Base-by-base conservation (phyloP, 768 basidiomycete genomes). In the Mycena kentingensis region DNA sequence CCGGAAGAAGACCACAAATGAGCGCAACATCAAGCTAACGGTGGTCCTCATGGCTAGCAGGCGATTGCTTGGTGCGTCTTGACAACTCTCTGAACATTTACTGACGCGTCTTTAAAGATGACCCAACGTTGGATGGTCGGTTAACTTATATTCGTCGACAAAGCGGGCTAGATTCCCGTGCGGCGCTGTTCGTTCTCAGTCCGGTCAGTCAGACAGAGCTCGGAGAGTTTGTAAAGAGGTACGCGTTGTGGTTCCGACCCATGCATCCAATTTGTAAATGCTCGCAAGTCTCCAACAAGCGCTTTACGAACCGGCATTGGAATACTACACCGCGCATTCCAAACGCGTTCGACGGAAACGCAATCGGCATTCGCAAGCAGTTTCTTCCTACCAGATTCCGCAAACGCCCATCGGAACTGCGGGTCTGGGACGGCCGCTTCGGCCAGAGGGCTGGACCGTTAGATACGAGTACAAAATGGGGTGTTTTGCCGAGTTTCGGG, bases 381-480 rank as follows among this genome's bases (percentile, higher is more conserved):
- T 72, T 8, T 74, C 81, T 4, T 67, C 79, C 2, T 82, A 84
- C 58, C 71, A 78, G 4, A 73, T 74, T n/a, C 73, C 82, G 3
- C 60, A 77, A n/a, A 69, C 75, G 19, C 76, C 79, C 3, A 51
- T 78, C 7, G 80, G 77, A 5, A 67, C 64, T 19, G 57, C 73
- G 13, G 67, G 67, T 34, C 67, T 80, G 18, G 68, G 79, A 1
- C 82, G 85, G 16, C 84, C 88, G 1, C 72, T 97, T 4, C 76
- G 89, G 25, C 81, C 87, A 1, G 87, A 92, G 68, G 95, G 95
- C 0, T 99, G 95, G 96, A 92, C 90, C 0, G 93, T 96, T 18
- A 77, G 97, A 26, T 98, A 98, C 64, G 95, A 98, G 66, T 98
- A 93, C 77, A 99, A 98, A 72, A 90, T 95, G 81, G 97, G 89